Percentiles rank a stretch among this genome's conserved stretches.
Conservation (phyloP, 2,329 filamentous ascomycete species). For the Colletotrichum sansevieriae region DNA sequence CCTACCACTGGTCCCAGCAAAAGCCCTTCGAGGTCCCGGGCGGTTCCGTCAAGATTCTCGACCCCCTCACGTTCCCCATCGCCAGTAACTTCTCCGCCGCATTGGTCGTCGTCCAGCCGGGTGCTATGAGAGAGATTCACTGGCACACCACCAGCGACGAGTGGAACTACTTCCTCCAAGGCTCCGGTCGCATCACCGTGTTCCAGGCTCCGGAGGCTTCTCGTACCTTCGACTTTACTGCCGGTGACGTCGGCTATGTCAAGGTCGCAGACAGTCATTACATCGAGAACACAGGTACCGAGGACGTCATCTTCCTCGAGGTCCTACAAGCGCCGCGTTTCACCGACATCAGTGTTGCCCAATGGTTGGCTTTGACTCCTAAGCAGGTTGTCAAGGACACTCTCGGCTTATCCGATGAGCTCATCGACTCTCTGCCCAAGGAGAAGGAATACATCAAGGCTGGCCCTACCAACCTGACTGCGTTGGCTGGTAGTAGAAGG, state of each 20-base stretch:
- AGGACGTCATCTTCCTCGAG: constrained; percentile 71
- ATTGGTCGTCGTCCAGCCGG: constrained; percentile 69
- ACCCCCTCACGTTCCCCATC: constrained; percentile 69
- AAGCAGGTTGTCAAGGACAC: constrained; percentile 71
- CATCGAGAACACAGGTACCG: constrained; percentile 70
- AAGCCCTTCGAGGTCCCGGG: constrained; percentile 64
- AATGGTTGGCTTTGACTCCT: constrained; percentile 71
- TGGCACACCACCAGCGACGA: constrained; percentile 73
- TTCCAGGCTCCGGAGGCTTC: constrained; percentile 64
- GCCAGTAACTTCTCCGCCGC: constrained; percentile 67
- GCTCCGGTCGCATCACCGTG: constrained; percentile 68
- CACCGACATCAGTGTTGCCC: constrained; percentile 67
- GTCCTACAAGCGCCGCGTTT: constrained; percentile 66
- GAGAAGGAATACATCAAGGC: constrained; percentile 58
- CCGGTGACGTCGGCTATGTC: constrained; percentile 72
- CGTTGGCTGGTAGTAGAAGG: constrained; percentile 40
- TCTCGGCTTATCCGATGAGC: constrained; percentile 55
- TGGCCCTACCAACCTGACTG: constrained; percentile 55
- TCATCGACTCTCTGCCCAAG: constrained; percentile 54
- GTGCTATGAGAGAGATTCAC: constrained; percentile 75
- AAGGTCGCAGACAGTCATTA: constrained; percentile 69
- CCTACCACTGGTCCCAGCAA: constrained; percentile 66
- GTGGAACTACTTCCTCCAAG: constrained; percentile 71
- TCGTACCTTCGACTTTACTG: constrained; percentile 70
- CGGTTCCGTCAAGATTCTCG: constrained; percentile 71